Base-by-base conservation (phyloP, 352 stramenopile genomes). In the Blastocystis sp. region DNA sequence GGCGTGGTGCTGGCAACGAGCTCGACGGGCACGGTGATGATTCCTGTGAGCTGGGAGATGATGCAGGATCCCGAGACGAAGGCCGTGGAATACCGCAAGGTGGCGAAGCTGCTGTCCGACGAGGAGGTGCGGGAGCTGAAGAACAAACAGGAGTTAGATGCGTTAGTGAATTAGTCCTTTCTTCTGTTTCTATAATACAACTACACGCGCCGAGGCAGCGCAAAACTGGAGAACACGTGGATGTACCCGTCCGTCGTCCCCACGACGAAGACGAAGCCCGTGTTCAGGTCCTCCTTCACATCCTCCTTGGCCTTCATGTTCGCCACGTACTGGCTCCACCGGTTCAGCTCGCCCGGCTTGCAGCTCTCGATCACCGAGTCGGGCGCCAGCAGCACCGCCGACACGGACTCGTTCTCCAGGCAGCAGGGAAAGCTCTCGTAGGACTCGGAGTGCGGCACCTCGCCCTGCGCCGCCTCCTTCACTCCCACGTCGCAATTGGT, bases 11-110 rank as follows among this genome's bases (percentile, higher is more conserved):
- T 88, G 48, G 78, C 78, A 14, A 79, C 68, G 28, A 88, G 78
- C 57, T 38, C 64, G n/a, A n/a, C 68, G 19, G 78, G 78, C 65
- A 61, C 40, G 17, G 40, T 65, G 19, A 76, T 88, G 61, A 28
- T 88, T 88, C 78, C 78, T 59, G 68, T 88, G 54, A 88, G 78
- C 52, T 88, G 78, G 78, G 68, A 88, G 42, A 38, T 60, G 0
- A 88, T 88, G 78, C 78, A 88, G 34, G 63, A 57, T 78, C 78
- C 78, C 24, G 78, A 88, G 45, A 88, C 78, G 38, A 38, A 78
- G 14, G 21, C 45, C 10, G 43, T 88, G 64, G 78, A 88, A 60
- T 79, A 65, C 28, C 64, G 78, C 14, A 88, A 88, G 59, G 78
- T 88, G 10, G 78, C 78, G 9, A 88, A 88, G 48, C 45, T 88